Base-by-base conservation (phyloP, 2,329 filamentous ascomycete genomes). In the Gyromitra esculenta region DNA sequence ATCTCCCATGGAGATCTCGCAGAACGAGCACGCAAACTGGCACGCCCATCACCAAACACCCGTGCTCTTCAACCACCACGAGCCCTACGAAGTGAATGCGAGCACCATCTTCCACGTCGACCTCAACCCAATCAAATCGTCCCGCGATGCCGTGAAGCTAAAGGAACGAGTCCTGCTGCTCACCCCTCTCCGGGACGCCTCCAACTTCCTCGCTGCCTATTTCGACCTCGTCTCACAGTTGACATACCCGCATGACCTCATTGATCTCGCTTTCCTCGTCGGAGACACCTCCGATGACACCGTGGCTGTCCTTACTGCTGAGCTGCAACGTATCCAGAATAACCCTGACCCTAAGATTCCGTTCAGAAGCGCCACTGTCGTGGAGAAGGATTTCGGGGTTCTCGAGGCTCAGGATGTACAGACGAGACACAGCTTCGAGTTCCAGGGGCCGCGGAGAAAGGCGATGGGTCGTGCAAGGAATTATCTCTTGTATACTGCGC, bases 41-140 rank as follows among this genome's bases (percentile, higher is more conserved):
- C 91, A 92, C 80, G 90, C 90, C 74, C 94, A 97, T 82, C 86
- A 96, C 78, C 91, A 94, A 81, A 98, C 96, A 2, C 96, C 96
- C 64, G 94, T 99, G 81, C 89, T 97, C 80, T 97, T 97, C 87
- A 99, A 99, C 86, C 92, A 95, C 84, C 96, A 98, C 84, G 90
- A 91, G 79, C 91, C 96, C 45, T 87, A 97, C 82, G 90, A 92
- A 83, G 87, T 98, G 85, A 96, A 97, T 84, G 89, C 91, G 76
- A 89, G 88, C 71, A 90, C 90, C 68, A 96, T 99, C 84, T 84
- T 91, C 80, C 89, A 91, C 79, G 86, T 97, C 82, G 88, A 98
- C 83, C 89, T 99, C 76, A 98, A 99, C 84, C 87, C 88, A 5
- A 90, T 98, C 84, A 88, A 87, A 80, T 96, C 95, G 1, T 96